Conservation (phyloP, 2,329 filamentous ascomycete species). For the Fusarium foetens region DNA sequence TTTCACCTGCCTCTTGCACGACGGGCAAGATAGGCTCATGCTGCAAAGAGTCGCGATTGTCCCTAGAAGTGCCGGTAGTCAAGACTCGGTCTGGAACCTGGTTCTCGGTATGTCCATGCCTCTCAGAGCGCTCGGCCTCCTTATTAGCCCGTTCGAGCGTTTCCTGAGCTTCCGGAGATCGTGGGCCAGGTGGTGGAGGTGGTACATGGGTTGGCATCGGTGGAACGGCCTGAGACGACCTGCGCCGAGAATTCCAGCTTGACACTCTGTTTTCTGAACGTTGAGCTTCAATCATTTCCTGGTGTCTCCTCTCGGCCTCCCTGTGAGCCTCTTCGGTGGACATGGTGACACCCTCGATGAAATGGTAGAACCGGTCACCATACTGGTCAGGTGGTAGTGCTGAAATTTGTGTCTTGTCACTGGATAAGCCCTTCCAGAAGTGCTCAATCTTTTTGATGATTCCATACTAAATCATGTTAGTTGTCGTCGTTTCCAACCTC, state of each 20-base stretch:
- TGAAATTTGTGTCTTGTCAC: conserved; percentile 87
- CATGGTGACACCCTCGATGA: conserved; percentile 91
- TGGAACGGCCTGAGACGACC: conserved; percentile 50
- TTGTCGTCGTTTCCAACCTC: background rate
- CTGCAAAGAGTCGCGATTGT: conserved; percentile 67
- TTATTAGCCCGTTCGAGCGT: conserved; percentile 54
- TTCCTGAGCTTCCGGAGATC: conserved; percentile 53
- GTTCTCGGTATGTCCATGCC: conserved; percentile 52
- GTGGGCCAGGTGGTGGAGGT: conserved; percentile 52
- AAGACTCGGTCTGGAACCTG: conserved; percentile 72
- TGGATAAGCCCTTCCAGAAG: conserved; percentile 93
- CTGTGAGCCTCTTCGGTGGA: conserved; percentile 83
- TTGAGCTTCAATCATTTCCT: conserved; percentile 61
- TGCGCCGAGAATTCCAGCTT: conserved; percentile 52
- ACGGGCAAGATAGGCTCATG: conserved; percentile 75
- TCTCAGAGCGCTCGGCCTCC: conserved; percentile 51
- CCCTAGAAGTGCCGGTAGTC: conserved; percentile 46
- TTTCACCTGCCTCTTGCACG: conserved; percentile 90
- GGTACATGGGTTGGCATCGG: conserved; percentile 60
- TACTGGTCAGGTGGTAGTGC: conserved; percentile 91
- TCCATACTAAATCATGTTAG: conserved; percentile 74
- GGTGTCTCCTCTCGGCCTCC: conserved; percentile 69
- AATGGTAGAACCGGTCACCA: conserved; percentile 92
- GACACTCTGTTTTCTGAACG: conserved; percentile 50
- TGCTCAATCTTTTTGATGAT: conserved; percentile 94